Evolutionary conservation across 495 filamentous ascomycete species (phyloP), one percentile per base, ranked within the genome.

Genomic region (Xylaria sp.): DNA sequence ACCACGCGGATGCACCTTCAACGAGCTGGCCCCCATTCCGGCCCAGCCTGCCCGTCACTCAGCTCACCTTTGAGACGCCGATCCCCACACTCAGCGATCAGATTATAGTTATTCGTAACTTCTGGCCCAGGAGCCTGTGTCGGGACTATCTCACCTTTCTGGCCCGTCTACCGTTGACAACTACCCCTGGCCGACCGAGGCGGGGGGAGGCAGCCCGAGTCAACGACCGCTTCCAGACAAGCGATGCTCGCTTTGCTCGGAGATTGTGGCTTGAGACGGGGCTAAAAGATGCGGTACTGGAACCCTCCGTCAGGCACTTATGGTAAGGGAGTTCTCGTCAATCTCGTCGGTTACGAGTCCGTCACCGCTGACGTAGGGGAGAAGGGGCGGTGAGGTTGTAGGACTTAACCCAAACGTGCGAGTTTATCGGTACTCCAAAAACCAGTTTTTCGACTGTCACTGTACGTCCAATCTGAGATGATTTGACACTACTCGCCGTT

Each of bases 391-490:
- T 21, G 87, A 94, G 35, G 88, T 91, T 3, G 80, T 96, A n/a
- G 95, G 94, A 3, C 81, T 98, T 72, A 97, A 96, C 82, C 88
- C 92, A 7, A 96, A 96, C 75, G 97, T 97, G 59, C 83, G 95
- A 35, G 89, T 98, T 26, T 98, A 98, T 83, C 89, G 95, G n/a
- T 98, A 98, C 76, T 84, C 84, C 17, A 88, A 90, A 64, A 93
- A 93, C 0, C 93, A 97, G 77, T 97, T 94, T 74, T 98, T 97
- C 78, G 93, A 91, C 73, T 89, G 92, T 68, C 94, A 97, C 80
- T 96, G 92, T 93, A 86, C 68, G 90, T 88, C 43, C 43, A 9
- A 58, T 35, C 31, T 50, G 40, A 48, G 26, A 44, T 37, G 40
- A 29, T 11, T 69, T 69, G 53, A 55, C 26, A 29, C 35, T 17